Evolutionary conservation across 192 early-diverging fungal species (phyloP).

Genomic region (Ambispora gerdemannii): DNA sequence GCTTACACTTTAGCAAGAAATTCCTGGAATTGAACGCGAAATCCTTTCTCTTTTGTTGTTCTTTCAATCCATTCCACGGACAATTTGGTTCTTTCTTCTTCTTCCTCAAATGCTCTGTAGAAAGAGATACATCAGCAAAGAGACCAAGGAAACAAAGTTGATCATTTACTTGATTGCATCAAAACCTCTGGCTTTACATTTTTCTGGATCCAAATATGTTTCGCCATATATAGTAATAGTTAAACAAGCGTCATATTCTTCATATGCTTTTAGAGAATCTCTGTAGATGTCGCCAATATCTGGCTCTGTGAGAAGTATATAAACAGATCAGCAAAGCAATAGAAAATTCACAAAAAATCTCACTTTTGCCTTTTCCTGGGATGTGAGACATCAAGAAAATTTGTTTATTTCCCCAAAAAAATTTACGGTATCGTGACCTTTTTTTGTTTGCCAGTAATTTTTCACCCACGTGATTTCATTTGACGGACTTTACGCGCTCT

Average conservation of each 20-base stretch:
- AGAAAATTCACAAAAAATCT: constrained; percentile 12
- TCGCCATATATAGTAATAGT: constrained; percentile 20
- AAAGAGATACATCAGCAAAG: background rate
- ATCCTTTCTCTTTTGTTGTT: constrained; percentile 7
- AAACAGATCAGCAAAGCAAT: constrained; percentile 1
- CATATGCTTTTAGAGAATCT: background rate
- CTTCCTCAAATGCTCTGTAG: background rate
- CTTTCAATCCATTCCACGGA: background rate
- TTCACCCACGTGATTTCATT: too few species aligned
- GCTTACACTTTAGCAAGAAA: constrained; percentile 9
- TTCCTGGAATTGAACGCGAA: background rate
- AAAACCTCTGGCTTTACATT: constrained; percentile 16
- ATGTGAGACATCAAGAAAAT: background rate
- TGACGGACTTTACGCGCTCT: too few species aligned
- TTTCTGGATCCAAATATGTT: constrained; percentile 9
- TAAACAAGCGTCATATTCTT: constrained; percentile 17
- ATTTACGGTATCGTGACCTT: background rate
- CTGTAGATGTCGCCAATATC: constrained; percentile 4
- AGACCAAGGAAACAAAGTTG: background rate
- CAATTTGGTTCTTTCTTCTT: background rate
- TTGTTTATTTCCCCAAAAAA: background rate
- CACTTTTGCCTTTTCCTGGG: background rate
- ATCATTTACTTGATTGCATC: constrained; percentile 5
- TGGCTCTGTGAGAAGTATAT: background rate
- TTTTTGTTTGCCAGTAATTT: too few species aligned